Base-by-base conservation (phyloP, 768 basidiomycete species). In the Leccinum longicurvipes region DNA sequence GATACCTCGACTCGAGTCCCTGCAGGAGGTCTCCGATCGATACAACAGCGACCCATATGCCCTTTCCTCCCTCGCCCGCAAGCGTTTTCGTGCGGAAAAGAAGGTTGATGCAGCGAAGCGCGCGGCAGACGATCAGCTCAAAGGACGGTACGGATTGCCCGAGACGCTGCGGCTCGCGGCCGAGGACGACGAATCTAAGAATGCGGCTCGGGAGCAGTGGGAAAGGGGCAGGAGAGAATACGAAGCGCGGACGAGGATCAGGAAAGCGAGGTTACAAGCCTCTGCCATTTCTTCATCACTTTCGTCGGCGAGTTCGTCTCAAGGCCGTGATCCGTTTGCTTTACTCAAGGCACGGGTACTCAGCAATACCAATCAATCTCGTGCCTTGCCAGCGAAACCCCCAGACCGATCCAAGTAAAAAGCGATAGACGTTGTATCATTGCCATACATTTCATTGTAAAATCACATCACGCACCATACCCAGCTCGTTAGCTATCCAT, bases 1-100 rank as follows among this genome's bases (percentile, higher is more conserved):
- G 59, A 81, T 84, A 42, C 89, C 92, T 5, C 87, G 94, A 3
- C 75, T 99, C 23, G 89, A 92, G 63, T 83, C 86, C 1, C 76
- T 99, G 28, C 85, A 92, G 63, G 74, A 79, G 25, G 77, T 85
- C 3, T 92, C 93, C 23, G 86, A 91, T 59, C 85, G 83, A 36
- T 85, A 84, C 63, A 90, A 91, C 61, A 72, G 83, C 2, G 97
- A 99, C 73, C 97, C 97, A 0, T 98, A 96, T 64, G 58, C 80
- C 1, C 82, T 93, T 17, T 95, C 93, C 2, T 67, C 74, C 14
- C 84, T 84, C 62, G 79, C 87, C 2, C 83, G 97, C 41, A 87
- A 87, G 63, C 81, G 82, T 19, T 97, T 98, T 67, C 84, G 97
- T 4, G 83, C 85, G 57, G 89, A 89, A 58, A 99, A 98, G 76